These are phyloP conservation scores for Saitozyma sp. DNA, from an alignment of 768 basidiomycete species.

Conservation along the genomic window DNA sequence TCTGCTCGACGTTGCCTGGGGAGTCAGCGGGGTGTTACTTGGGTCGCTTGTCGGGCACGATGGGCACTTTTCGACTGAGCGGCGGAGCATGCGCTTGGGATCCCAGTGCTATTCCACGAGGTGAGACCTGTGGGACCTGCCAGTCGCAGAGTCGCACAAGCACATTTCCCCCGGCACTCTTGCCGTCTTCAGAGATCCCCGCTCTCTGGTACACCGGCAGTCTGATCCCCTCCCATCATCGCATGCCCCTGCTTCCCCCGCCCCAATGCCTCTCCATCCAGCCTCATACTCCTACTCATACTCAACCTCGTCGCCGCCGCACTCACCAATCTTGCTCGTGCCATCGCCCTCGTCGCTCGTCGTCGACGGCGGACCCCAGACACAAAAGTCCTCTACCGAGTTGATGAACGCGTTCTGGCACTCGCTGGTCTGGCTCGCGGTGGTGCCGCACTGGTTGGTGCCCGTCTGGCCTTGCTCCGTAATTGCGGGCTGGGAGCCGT, in stretches of 20 bases:
- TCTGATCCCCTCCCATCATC: background rate
- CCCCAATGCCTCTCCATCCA: too few species aligned
- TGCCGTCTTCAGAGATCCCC: background rate
- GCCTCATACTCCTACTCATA: too few species aligned
- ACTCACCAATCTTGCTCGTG: slow-evolving; percentile 53
- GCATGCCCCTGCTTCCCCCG: too few species aligned
- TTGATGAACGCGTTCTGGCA: slow-evolving; percentile 60
- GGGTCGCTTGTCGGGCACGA: too few species aligned
- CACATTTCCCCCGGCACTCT: background rate
- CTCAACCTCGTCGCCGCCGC: background rate
- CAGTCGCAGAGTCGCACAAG: background rate
- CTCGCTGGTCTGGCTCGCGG: slow-evolving; percentile 59
- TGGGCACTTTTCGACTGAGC: too few species aligned
- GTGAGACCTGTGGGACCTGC: too few species aligned
- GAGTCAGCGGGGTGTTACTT: too few species aligned
- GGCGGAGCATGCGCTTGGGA: too few species aligned
- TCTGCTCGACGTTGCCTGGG: slow-evolving; percentile 31
- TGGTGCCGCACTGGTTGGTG: slow-evolving; percentile 66
- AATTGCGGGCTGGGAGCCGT: slow-evolving; percentile 24
- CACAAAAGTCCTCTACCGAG: slow-evolving; percentile 48
- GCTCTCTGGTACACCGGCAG: background rate
- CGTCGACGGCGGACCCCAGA: slow-evolving; percentile 46
- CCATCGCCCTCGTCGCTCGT: slow-evolving; percentile 47
- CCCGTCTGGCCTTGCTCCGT: slow-evolving; percentile 64
- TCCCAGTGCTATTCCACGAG: too few species aligned